Evolutionary conservation across 176 grass and related monocot genomes (phyloP), one percentile per base, ranked within the genome.

Genomic region (Pontederia crassipes): DNA sequence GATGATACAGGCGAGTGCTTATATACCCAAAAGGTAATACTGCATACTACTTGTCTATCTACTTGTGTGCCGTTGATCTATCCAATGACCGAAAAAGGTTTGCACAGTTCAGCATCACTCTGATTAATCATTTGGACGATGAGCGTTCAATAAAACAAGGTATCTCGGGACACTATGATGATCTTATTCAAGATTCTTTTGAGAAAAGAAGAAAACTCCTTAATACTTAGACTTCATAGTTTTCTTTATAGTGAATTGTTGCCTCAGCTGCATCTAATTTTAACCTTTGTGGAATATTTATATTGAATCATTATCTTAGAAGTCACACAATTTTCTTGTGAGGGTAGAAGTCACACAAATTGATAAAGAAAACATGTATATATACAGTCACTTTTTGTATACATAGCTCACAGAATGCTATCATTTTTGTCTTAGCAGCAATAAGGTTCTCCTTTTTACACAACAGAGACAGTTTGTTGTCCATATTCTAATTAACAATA

Each of bases 1-100:
- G 5, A 8, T 48, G 7, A 12, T 1, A 11, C 60, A 63, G 60
- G 60, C 45, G 60, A 63, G 29, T 63, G 60, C 60, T 63, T 48
- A 63, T 63, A 17, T 63, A 47, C 18, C 60, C 60, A 18, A 63
- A 48, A 63, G 60, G 60, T 46, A 63, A 63, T 47, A 47, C 46
- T 63, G 60, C 47, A 13, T 35, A 63, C 4, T 17, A 63, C 18
- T 63, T 63, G 60, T 63, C 35, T 46, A 48, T 63, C 40, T 63
- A 63, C 60, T 45, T 63, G 60, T 35, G 46, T 18, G 60, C 47
- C 46, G 60, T 35, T 12, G 60, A 63, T 45, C 14, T 63, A 63
- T 35, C 60, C 17, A 18, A 63, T 48, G 45, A 17, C 3, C 47
- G 60, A 35, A 63, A 45, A 47, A 63, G 60, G 28, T 63, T n/a